Percentiles rank a stretch among this genome's conserved stretches.
Evolutionary conservation across 345 rosid genomes (phyloP).

Genomic region (Salix suchowensis): DNA sequence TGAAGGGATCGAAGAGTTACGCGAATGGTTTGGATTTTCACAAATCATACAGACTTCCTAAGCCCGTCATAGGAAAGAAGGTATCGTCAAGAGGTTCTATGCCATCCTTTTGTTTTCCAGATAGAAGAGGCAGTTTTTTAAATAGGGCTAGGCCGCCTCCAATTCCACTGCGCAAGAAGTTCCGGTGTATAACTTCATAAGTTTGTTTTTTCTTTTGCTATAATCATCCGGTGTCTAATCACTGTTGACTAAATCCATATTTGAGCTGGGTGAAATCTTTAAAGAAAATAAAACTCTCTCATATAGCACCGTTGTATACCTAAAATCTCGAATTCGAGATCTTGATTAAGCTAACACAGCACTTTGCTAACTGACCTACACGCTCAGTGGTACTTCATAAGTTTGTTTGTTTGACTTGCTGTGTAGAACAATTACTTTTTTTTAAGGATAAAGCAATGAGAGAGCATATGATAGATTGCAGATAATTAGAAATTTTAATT

Average conservation of each 20-base stretch:
- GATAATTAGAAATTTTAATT: no score
- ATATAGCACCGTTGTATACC: no score
- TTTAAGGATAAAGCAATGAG: no score
- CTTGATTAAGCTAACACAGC: no score
- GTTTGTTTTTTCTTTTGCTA: neutral
- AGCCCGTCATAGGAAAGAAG: slow-evolving; percentile 36
- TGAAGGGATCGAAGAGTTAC: slow-evolving; percentile 48
- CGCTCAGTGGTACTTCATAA: no score
- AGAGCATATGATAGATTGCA: no score
- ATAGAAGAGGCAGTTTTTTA: slow-evolving; percentile 22
- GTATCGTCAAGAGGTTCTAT: slow-evolving; percentile 25
- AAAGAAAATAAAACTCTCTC: accelerated
- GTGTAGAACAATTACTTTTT: neutral
- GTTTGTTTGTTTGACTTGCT: neutral
- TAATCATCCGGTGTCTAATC: no score
- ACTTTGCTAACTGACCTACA: accelerated
- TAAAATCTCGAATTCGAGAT: accelerated
- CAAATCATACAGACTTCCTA: slow-evolving; percentile 26
- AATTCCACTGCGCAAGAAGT: slow-evolving; percentile 31
- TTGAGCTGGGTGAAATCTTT: accelerated
- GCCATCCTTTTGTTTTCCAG: slow-evolving; percentile 17
- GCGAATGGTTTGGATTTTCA: slow-evolving; percentile 42
- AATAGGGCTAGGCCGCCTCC: slow-evolving; percentile 30
- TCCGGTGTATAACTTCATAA: slow-evolving; percentile 6
- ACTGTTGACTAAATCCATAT: no score